These are phyloP conservation scores for Bipolaris zeicola DNA, from an alignment of 2,329 filamentous ascomycete species.

Conservation along the genomic window DNA sequence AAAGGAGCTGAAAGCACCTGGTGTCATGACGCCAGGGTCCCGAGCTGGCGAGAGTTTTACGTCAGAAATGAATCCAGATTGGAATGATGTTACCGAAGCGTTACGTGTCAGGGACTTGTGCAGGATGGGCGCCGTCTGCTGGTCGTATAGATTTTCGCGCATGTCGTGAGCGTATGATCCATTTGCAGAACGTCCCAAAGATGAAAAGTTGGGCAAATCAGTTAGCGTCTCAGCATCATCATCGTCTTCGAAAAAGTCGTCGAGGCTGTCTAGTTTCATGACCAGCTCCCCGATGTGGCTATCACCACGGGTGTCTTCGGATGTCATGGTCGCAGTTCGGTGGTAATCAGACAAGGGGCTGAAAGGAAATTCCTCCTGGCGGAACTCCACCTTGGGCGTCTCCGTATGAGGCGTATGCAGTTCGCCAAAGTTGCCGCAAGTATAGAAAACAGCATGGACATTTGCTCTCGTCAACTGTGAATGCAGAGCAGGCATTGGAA, in stretches of 20 bases:
- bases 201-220: conserved; percentile 41
- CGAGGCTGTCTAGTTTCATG: conserved; percentile 60
- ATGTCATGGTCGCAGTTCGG: conserved; percentile 89
- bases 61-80: conserved; percentile 81
- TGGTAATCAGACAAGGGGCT: conserved; percentile 72
- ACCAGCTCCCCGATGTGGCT: conserved; percentile 82
- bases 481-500: conserved; percentile 89
- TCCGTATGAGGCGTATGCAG: conserved; percentile 63
- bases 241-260: conserved; percentile 61
- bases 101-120: conserved; percentile 78
- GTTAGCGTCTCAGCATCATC: conserved; percentile 46
- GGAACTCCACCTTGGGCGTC: conserved; percentile 90
- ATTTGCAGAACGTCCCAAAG: conserved; percentile 37
- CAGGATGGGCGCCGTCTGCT: conserved; percentile 87
- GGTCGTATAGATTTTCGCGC: conserved; percentile 84
- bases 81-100: conserved; percentile 75
- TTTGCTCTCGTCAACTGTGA: conserved; percentile 86
- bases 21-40: conserved; percentile 59
- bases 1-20: conserved; percentile 59
- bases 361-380: conserved; percentile 83
- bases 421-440: conserved; percentile 66
- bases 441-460: conserved; percentile 95
- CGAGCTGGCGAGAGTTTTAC: conserved; percentile 63
- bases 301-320: conserved; percentile 76
- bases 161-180: conserved; percentile 33